Conservation (phyloP, 2,329 filamentous ascomycete species). For the Metarhizium anisopliae region DNA sequence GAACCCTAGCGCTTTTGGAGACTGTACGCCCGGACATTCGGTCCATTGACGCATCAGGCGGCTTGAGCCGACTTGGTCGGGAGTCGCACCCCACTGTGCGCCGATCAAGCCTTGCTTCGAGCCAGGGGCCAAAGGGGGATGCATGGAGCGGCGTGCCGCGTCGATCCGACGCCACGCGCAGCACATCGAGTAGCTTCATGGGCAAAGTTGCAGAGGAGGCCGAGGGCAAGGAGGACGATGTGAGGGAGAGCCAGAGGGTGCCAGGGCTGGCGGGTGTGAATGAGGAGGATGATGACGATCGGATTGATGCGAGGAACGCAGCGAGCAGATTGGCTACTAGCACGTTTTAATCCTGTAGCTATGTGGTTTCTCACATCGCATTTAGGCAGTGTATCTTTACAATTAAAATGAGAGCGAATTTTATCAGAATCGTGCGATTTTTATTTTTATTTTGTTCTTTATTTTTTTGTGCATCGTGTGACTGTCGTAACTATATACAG, state of each 20-base stretch:
- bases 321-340: constrained; percentile 88
- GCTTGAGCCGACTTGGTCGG: constrained; percentile 79
- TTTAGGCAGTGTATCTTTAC: not conserved
- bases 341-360: constrained; percentile 57
- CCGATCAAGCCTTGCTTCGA: constrained; percentile 69
- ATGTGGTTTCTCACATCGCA: not conserved
- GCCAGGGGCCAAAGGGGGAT: constrained; percentile 95
- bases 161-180: constrained; percentile 69
- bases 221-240: constrained; percentile 33
- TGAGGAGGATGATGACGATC: constrained; percentile 82
- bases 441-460: not conserved
- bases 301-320: constrained; percentile 90
- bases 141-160: constrained; percentile 93
- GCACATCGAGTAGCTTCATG: constrained; percentile 64
- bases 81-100: constrained; percentile 73
- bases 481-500: constrained; percentile 1
- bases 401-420: not conserved
- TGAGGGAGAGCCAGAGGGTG: constrained; percentile 11
- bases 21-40: constrained; percentile 88
- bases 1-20: constrained; percentile 87
- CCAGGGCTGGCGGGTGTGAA: constrained; percentile 24
- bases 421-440: not conserved
- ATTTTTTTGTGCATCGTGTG: not conserved
- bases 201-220: constrained; percentile 54
- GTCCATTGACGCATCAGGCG: constrained; percentile 83